phyloP scores from a whole-genome alignment of 306 rosid genomes.

The Vigna nakashimae region DNA sequence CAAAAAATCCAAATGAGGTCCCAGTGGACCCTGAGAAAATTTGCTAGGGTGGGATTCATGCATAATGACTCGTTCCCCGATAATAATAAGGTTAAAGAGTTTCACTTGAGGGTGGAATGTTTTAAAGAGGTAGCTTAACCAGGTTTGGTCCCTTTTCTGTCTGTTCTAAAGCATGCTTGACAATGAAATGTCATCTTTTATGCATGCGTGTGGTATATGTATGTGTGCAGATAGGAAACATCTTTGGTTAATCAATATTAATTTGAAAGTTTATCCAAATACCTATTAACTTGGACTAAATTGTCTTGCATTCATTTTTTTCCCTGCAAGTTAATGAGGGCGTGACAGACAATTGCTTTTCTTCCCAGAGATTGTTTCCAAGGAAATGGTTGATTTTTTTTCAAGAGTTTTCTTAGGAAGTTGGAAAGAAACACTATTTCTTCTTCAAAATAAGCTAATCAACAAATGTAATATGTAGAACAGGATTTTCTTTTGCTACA shows the following conservation, averaged over 20 bases:
- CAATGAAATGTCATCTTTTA: slow-evolving; percentile 31
- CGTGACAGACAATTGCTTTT: neutral
- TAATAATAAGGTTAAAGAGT: slow-evolving; percentile 20
- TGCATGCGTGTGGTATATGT: slow-evolving; percentile 41
- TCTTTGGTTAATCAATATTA: slow-evolving; percentile 14
- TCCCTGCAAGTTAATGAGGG: neutral
- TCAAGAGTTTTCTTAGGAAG: neutral
- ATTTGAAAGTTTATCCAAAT: neutral
- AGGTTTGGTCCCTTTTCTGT: slow-evolving; percentile 36
- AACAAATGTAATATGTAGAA: neutral
- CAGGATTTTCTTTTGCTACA: neutral
- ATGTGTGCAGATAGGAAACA: slow-evolving; percentile 22
- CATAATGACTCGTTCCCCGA: slow-evolving; percentile 15
- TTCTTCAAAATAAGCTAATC: neutral
- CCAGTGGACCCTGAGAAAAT: slow-evolving; percentile 22
- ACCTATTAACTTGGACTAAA: neutral
- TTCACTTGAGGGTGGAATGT: slow-evolving; percentile 36
- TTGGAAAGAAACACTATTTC: neutral
- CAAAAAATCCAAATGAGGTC: neutral
- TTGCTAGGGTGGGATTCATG: slow-evolving; percentile 13
- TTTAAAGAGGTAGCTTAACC: neutral
- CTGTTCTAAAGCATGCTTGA: slow-evolving; percentile 33
- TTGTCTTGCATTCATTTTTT: neutral
- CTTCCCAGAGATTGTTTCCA: slow-evolving; percentile 4
- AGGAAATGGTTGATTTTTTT: neutral